These are phyloP conservation scores for Tricharina praecox DNA, from an alignment of 495 filamentous ascomycete genomes.

Conservation along the genomic window DNA sequence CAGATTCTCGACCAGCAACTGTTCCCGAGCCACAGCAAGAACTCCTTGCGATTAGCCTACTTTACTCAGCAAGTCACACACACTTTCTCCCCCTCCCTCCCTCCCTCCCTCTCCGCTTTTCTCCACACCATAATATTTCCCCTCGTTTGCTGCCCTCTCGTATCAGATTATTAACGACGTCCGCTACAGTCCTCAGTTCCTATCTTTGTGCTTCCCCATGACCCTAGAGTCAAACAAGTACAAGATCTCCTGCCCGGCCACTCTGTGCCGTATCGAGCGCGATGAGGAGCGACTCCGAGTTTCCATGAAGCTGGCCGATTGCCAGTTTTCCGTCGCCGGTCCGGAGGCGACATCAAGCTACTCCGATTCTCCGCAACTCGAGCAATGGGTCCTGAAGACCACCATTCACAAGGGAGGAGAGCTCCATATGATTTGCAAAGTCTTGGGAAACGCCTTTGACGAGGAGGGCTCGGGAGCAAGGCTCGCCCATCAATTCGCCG, in stretches of 20 bases:
- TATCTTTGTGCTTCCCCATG: neutral
- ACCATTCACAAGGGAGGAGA: neutral
- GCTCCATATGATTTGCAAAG: neutral
- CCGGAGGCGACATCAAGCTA: neutral
- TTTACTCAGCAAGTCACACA: conserved; percentile 2
- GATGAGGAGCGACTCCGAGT: neutral
- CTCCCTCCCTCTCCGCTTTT: neutral
- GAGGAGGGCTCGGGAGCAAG: neutral
- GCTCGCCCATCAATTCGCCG: conserved; percentile 1
- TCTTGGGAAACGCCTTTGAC: neutral
- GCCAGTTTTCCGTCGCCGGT: neutral
- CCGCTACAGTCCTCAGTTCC: neutral
- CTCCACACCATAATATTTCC: neutral
- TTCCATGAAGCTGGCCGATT: neutral
- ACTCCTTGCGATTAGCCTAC: neutral
- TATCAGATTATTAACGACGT: no score
- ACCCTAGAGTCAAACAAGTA: neutral
- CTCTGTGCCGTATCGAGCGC: neutral
- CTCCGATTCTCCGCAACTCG: neutral
- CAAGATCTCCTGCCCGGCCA: conserved; percentile 1
- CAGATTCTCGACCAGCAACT: neutral
- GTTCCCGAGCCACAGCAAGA: neutral
- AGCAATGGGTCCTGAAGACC: neutral
- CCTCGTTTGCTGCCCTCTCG: no score
- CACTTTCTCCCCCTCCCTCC: neutral